Evolutionary conservation across 2,329 filamentous ascomycete species (phyloP).

Genomic region (Aspergillus latus): DNA sequence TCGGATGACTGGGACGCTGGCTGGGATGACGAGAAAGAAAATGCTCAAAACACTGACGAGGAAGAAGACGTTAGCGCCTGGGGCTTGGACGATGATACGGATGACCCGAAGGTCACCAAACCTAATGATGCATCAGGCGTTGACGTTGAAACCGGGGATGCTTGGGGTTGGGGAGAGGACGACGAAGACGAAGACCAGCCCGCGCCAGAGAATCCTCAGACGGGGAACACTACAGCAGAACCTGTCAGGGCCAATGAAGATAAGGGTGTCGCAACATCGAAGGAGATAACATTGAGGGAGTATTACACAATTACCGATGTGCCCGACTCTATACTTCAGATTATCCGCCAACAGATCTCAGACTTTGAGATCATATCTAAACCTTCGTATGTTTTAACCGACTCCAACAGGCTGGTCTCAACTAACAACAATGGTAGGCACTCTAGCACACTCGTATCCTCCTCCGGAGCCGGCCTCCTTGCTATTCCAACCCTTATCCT

Average conservation of each 20-base stretch:
- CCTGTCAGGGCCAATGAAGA: slow-evolving; percentile 26
- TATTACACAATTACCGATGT: slow-evolving; percentile 86
- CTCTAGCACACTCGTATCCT: slow-evolving; percentile 38
- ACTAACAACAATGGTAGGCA: slow-evolving; percentile 29
- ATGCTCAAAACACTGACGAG: slow-evolving; percentile 31
- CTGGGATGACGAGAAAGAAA: slow-evolving; percentile 71
- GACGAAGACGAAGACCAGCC: slow-evolving; percentile 38
- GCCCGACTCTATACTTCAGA: slow-evolving; percentile 67
- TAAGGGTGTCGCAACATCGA: slow-evolving; percentile 29
- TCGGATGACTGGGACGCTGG: slow-evolving; percentile 71
- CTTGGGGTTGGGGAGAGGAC: slow-evolving; percentile 85
- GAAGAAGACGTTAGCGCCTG: slow-evolving; percentile 51
- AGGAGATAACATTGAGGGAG: slow-evolving; percentile 77
- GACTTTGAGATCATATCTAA: slow-evolving; percentile 43
- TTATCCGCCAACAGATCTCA: slow-evolving; percentile 43
- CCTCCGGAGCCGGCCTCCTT: slow-evolving; percentile 45
- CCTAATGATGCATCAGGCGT: slow-evolving; percentile 14
- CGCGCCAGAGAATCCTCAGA: slow-evolving; percentile 22
- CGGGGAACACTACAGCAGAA: slow-evolving; percentile 19
- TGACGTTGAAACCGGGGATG: slow-evolving; percentile 55
- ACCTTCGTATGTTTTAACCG: slow-evolving; percentile 34
- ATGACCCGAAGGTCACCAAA: slow-evolving; percentile 22
- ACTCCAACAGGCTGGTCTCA: neutral
- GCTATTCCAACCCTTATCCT: slow-evolving; percentile 49
- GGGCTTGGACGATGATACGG: slow-evolving; percentile 48